Evolutionary conservation across 2,329 filamentous ascomycete species (phyloP), one percentile per base, ranked within the genome.

Genomic region (Cladophialophora bantiana): DNA sequence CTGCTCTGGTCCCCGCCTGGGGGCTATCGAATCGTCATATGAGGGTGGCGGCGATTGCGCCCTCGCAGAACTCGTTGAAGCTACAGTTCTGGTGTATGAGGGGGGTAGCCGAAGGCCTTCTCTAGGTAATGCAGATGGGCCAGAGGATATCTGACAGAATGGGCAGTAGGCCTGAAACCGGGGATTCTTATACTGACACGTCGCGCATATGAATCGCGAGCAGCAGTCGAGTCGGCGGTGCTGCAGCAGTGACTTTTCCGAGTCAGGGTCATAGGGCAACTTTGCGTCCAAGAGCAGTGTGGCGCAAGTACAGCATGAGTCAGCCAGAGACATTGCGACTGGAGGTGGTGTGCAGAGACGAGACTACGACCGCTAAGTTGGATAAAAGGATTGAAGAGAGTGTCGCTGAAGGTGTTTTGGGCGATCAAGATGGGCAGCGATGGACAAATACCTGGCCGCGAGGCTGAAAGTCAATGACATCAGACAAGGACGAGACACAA

Each of bases 121-220:
- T 88, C 88, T 1, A 88, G 74, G 85, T 56, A 88, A 82, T 3
- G 88, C 77, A 7, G 86, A 86, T 2, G 88, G 86, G 4, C 78
- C 80, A 53, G 81, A 84, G 4, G 89, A 88, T 72, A 92, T 85
- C 78, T 94, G 92, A 76, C 92, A 95, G 77, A 90, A 94, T 0
- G 91, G 91, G 78, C 86, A 88, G 71, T 88, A 88, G 42, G 82
- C 80, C 61, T 85, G 84, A 78, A 92, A 93, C 48, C 90, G 87
- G 35, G 83, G 80, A 75, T 93, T 93, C 55, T 85, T 83, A 56
- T 76, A 87, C 89, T 75, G 86, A 80, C 91, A 94, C 68, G 82
- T 82, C 15, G 87, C 86, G 78, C 91, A 95, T 74, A 94, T 90
- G 45, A 88, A 81, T 62, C 91, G 85, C 53, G 81, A 82, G 77